Evolutionary conservation across 139 green algal species (phyloP).

Genomic region (Chlorella sp.): DNA sequence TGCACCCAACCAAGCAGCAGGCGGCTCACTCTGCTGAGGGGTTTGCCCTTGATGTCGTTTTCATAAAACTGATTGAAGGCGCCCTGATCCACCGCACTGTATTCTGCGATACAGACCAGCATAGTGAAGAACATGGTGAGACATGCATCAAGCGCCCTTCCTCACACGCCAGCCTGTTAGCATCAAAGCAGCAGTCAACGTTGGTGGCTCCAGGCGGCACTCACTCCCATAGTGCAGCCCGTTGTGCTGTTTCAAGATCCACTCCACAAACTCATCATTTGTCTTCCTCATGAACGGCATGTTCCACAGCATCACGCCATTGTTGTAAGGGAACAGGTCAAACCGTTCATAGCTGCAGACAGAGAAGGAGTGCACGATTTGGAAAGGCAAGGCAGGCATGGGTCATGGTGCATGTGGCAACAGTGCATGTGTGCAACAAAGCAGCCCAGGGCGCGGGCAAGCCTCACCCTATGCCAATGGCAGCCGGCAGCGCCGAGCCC

Average conservation of each 20-base stretch:
- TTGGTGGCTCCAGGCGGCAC: too few relatives aligned
- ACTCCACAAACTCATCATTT: constrained; percentile 4
- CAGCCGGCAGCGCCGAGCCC: constrained; percentile 15
- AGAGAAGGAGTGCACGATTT: too few relatives aligned
- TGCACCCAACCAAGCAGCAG: neutral
- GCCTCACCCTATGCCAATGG: constrained; percentile 18
- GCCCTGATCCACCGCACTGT: constrained; percentile 2
- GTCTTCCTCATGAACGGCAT: constrained; percentile 15
- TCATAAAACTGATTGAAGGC: constrained; percentile 19
- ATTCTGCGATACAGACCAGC: neutral
- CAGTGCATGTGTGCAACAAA: too few relatives aligned
- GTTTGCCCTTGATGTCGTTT: neutral
- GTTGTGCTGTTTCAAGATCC: constrained; percentile 1
- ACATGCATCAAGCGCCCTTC: too few relatives aligned
- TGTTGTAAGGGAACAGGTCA: too few relatives aligned
- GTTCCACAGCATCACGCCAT: too few relatives aligned
- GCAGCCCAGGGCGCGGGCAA: too few relatives aligned
- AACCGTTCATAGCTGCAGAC: too few relatives aligned
- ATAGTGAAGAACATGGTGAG: neutral
- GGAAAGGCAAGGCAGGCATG: too few relatives aligned
- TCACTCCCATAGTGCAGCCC: neutral
- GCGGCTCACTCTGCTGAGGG: neutral
- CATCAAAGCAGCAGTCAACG: too few relatives aligned
- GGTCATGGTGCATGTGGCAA: too few relatives aligned
- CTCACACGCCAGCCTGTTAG: too few relatives aligned